These are phyloP conservation scores for Exsudoporus frostii DNA, from an alignment of 768 basidiomycete species.

Conservation along the genomic window DNA sequence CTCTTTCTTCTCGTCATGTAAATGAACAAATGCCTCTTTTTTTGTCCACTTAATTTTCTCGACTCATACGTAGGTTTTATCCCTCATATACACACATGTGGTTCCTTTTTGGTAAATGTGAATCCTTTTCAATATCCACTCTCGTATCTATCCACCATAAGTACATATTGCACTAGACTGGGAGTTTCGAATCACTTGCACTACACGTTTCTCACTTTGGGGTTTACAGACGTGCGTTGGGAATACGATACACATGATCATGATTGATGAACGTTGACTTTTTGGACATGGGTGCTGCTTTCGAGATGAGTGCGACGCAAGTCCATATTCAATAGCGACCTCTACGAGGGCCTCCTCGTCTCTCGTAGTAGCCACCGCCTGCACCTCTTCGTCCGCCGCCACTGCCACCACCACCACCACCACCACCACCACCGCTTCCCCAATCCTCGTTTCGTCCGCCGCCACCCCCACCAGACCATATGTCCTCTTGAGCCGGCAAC, in stretches of 20 bases:
- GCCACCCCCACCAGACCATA: conserved; percentile 37
- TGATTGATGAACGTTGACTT: conserved; percentile 1
- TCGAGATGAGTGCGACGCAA: neutral
- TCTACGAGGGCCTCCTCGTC: conserved; percentile 23
- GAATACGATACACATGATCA: conserved; percentile 3
- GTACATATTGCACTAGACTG: conserved; percentile 12
- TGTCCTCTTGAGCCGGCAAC: conserved; percentile 51
- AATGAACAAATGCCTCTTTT: neutral
- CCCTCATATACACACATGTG: neutral
- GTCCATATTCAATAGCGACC: conserved; percentile 23
- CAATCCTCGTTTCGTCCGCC: conserved; percentile 37
- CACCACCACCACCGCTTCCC: conserved; percentile 34
- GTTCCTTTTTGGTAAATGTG: conserved; percentile 2
- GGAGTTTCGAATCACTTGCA: neutral
- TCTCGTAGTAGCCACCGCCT: conserved; percentile 33
- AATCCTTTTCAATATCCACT: neutral
- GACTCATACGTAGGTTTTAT: neutral
- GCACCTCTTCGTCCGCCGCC: conserved; percentile 21
- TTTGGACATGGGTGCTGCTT: neutral
- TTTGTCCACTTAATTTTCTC: neutral
- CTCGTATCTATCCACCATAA: conserved; percentile 9
- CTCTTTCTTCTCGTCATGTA: conserved; percentile 11
- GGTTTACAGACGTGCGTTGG: neutral
- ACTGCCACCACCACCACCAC: conserved; percentile 16
- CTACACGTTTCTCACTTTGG: neutral